Conservation (phyloP, 257 asterid species). For the Ilex asprella region DNA sequence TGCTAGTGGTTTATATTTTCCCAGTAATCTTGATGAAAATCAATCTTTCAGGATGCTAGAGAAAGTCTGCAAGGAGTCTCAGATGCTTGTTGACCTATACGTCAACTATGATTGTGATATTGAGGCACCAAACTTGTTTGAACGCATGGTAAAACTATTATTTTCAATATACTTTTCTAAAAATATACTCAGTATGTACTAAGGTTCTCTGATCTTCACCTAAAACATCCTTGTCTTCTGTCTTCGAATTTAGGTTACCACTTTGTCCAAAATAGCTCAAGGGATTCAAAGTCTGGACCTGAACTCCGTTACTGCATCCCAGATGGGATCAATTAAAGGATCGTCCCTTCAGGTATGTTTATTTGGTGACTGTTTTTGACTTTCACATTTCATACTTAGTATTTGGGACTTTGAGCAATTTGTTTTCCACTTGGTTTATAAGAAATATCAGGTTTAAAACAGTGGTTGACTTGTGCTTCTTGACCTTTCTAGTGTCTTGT, state of each 20-base stretch:
- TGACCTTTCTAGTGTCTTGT: slow-evolving; percentile 63
- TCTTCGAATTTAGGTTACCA: slow-evolving; percentile 49
- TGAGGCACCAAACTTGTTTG: slow-evolving; percentile 92
- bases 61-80: slow-evolving; percentile 90
- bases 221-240: slow-evolving; percentile 17
- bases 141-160: slow-evolving; percentile 56
- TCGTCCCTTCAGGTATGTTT: slow-evolving; percentile 84
- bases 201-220: slow-evolving; percentile 11
- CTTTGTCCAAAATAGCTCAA: slow-evolving; percentile 86
- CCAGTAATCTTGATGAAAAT: slow-evolving; percentile 5
- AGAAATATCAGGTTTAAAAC: slow-evolving; percentile 3
- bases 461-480: slow-evolving; percentile 21
- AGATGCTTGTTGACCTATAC: slow-evolving; percentile 93
- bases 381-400: slow-evolving; percentile 5
- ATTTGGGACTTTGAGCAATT: not conserved
- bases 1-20: slow-evolving; percentile 7
- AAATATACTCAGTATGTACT: slow-evolving; percentile 6
- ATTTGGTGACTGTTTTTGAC: slow-evolving; percentile 12
- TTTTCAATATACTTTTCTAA: slow-evolving; percentile 4
- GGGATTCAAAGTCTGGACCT: slow-evolving; percentile 80
- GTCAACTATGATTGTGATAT: slow-evolving; percentile 99
- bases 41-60: slow-evolving; percentile 81
- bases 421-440: slow-evolving; percentile 6
- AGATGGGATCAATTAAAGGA: slow-evolving; percentile 73
- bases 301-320: slow-evolving; percentile 71